phyloP scores from a whole-genome alignment of 805 yeast species.

The Metschnikowia drakensbergensis region DNA sequence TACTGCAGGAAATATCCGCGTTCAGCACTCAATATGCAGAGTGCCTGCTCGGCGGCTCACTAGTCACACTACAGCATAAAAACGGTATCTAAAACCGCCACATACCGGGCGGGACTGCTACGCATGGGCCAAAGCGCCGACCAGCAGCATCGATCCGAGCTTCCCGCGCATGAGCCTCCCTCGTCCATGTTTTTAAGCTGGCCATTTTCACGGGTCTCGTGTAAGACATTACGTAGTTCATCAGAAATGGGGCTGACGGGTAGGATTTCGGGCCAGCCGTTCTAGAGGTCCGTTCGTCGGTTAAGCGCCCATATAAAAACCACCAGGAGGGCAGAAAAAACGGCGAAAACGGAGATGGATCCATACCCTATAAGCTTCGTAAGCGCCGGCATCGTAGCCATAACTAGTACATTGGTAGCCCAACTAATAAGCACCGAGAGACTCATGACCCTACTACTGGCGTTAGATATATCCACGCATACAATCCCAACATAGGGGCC shows the following conservation, averaged over 20 bases:
- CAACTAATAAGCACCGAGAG: constrained; percentile 21
- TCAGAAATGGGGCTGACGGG: background rate
- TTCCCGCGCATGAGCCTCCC: background rate
- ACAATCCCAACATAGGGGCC: constrained; percentile 30
- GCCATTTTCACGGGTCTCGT: background rate
- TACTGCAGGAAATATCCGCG: constrained; percentile 1
- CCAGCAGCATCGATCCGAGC: background rate
- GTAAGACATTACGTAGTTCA: background rate
- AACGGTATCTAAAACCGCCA: background rate
- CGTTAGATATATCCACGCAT: constrained; percentile 22
- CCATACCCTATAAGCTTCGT: constrained; percentile 18
- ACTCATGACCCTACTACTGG: constrained; percentile 20
- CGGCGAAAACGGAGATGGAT: constrained; percentile 20
- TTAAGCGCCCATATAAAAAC: constrained; percentile 8
- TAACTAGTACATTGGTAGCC: constrained; percentile 23
- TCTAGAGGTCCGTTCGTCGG: background rate
- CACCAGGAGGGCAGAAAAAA: constrained; percentile 17
- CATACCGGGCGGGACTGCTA: background rate
- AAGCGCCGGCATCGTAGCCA: constrained; percentile 13
- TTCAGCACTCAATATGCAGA: constrained; percentile 3
- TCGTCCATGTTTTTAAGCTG: background rate
- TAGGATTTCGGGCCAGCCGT: too few relatives aligned
- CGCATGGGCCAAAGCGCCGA: background rate
- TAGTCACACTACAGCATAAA: background rate
- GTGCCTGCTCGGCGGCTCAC: constrained; percentile 4